These are phyloP conservation scores for Dacryopinax primogenitus DNA, from an alignment of 768 basidiomycete genomes.

Conservation along the genomic window DNA sequence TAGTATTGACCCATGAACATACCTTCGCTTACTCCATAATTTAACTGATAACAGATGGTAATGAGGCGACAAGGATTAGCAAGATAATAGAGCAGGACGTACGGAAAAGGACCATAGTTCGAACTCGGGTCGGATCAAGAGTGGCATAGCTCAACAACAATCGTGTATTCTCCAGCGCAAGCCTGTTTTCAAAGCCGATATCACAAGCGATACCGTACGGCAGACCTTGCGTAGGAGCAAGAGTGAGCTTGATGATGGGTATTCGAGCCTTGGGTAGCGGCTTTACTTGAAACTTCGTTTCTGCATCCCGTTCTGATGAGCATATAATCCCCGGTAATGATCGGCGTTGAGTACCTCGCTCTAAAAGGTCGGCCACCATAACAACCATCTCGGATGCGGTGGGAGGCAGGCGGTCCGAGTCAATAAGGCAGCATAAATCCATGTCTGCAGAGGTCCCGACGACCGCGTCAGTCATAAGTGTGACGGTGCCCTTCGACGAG, in stretches of 20 bases:
- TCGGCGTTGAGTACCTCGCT: conserved; percentile 54
- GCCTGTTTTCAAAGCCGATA: conserved; percentile 94
- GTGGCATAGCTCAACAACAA: conserved; percentile 94
- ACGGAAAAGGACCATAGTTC: conserved; percentile 93
- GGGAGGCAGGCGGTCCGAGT: conserved; percentile 59
- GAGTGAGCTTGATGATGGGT: conserved; percentile 93
- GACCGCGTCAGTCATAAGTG: background rate
- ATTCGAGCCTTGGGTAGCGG: conserved; percentile 92
- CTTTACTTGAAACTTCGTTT: conserved; percentile 94
- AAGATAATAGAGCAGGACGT: conserved; percentile 33
- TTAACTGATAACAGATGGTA: conserved; percentile 51
- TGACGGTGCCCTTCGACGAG: background rate
- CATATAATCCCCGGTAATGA: conserved; percentile 8
- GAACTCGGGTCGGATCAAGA: conserved; percentile 84
- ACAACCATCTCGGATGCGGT: conserved; percentile 81
- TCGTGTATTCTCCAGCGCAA: conserved; percentile 93
- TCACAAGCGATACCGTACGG: conserved; percentile 90
- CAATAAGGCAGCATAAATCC: conserved; percentile 95
- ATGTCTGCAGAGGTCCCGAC: conserved; percentile 49
- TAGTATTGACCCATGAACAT: conserved; percentile 13
- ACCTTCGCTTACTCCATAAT: conserved; percentile 97
- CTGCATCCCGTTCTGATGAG: conserved; percentile 30
- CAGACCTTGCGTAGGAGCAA: conserved; percentile 70
- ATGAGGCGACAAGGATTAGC: background rate
- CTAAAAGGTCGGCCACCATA: conserved; percentile 82